phyloP scores from a whole-genome alignment of 2,329 filamentous ascomycete genomes.

The Esteya vermicola region DNA sequence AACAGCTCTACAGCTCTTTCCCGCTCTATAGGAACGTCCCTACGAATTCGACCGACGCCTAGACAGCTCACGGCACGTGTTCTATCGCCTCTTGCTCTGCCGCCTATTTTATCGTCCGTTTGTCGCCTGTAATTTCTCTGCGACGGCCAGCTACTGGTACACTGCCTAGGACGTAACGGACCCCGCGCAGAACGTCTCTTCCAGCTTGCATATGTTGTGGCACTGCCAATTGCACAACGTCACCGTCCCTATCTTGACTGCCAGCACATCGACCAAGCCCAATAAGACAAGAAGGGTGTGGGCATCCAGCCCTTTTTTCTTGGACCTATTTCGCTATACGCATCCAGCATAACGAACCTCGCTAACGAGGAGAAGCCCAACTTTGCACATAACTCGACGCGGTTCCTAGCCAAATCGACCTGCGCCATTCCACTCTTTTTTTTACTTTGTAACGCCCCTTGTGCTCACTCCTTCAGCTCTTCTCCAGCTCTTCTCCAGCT shows the following conservation, averaged over 20 bases:
- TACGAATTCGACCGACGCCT: too few relatives aligned
- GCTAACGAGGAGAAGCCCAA: background rate
- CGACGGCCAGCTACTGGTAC: background rate
- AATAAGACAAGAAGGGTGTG: constrained; percentile 36
- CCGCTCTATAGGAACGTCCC: too few relatives aligned
- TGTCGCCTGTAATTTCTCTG: background rate
- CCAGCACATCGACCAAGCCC: constrained; percentile 49
- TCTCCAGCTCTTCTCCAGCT: too few relatives aligned
- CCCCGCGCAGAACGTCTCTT: constrained; percentile 18
- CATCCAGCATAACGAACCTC: constrained; percentile 3
- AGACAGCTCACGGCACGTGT: too few relatives aligned
- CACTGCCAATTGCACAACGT: constrained; percentile 37
- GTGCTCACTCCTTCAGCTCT: too few relatives aligned
- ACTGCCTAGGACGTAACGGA: background rate
- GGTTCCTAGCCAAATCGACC: background rate
- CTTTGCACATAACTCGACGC: too few relatives aligned
- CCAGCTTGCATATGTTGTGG: constrained; percentile 47
- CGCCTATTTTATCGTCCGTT: too few relatives aligned
- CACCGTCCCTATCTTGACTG: constrained; percentile 34
- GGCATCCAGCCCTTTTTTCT: constrained; percentile 27
- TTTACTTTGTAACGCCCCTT: too few relatives aligned
- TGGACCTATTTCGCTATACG: constrained; percentile 7
- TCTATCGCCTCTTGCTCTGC: too few relatives aligned
- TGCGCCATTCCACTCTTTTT: background rate
- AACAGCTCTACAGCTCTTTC: too few relatives aligned